These are phyloP conservation scores for Phytophthora hibernalis DNA, from an alignment of 352 stramenopile species.

Conservation along the genomic window DNA sequence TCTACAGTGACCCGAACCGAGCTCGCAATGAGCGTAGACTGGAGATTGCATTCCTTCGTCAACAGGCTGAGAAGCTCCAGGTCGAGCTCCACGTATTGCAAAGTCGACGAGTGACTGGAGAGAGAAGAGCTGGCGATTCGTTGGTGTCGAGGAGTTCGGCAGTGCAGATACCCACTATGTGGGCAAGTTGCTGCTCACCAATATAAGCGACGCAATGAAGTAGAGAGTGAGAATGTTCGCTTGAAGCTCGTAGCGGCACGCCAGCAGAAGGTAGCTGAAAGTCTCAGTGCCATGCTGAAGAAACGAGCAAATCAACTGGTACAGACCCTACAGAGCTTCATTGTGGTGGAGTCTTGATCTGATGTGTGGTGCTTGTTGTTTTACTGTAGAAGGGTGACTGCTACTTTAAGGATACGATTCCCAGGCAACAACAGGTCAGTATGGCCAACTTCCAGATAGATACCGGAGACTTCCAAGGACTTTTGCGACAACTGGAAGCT, in stretches of 20 bases:
- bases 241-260: conserved; percentile 41
- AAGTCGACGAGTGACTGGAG: not conserved
- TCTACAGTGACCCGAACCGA: conserved; percentile 26
- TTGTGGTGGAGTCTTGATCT: not conserved
- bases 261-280: conserved; percentile 13
- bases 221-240: conserved; percentile 5
- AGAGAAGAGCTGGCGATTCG: not conserved
- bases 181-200: not conserved
- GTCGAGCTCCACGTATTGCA: conserved; percentile 24
- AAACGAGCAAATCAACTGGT: conserved; percentile 18
- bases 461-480: conserved; percentile 13
- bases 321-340: not conserved
- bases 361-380: not conserved
- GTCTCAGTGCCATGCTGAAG: conserved; percentile 6
- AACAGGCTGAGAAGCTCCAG: conserved; percentile 34
- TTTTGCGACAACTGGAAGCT: conserved; percentile 23
- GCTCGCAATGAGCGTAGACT: conserved; percentile 29
- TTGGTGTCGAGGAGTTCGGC: too few relatives aligned
- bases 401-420: conserved; percentile 1
- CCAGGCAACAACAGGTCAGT: not conserved
- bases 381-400: conserved; percentile 11
- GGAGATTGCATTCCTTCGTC: conserved; percentile 39
- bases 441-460: conserved; percentile 8
- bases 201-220: not conserved
- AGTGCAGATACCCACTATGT: not conserved